Conservation (phyloP, 169 alveolate species). For the Plasmodium relictum region DNA sequence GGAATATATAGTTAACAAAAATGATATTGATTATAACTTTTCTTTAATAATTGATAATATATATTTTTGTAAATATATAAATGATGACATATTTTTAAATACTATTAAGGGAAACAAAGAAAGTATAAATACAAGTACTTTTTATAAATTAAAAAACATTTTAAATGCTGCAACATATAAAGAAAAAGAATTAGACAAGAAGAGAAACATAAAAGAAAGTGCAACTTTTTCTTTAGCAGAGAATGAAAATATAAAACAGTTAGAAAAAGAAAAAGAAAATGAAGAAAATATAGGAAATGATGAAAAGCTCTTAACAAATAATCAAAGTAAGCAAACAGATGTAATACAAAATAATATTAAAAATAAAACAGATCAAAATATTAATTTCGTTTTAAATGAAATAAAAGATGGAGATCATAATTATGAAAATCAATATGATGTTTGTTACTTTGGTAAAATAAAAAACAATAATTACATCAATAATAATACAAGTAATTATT, state of each 20-base stretch:
- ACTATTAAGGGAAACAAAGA: conserved; percentile 19
- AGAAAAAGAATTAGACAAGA: conserved; percentile 10
- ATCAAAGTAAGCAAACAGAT: background rate
- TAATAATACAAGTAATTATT: too few relatives aligned
- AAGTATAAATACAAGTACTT: background rate
- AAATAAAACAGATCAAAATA: background rate
- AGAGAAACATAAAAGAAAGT: background rate
- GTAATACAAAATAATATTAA: background rate
- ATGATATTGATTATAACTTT: conserved; percentile 10
- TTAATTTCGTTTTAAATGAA: too few relatives aligned
- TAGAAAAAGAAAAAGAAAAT: background rate
- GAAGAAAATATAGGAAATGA: background rate
- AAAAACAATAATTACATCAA: too few relatives aligned
- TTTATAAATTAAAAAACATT: conserved; percentile 18
- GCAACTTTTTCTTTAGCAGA: background rate
- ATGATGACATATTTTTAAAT: conserved; percentile 36
- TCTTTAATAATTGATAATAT: conserved; percentile 15
- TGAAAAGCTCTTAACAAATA: background rate
- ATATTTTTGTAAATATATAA: conserved; percentile 22
- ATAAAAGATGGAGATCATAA: too few relatives aligned
- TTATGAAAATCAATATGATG: too few relatives aligned
- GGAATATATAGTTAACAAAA: conserved; percentile 1
- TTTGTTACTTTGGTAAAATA: too few relatives aligned
- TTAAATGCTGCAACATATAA: conserved; percentile 1
- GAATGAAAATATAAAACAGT: background rate